Evolutionary conservation across 352 stramenopile genomes (phyloP).

Genomic region (Globisporangium nodosum): DNA sequence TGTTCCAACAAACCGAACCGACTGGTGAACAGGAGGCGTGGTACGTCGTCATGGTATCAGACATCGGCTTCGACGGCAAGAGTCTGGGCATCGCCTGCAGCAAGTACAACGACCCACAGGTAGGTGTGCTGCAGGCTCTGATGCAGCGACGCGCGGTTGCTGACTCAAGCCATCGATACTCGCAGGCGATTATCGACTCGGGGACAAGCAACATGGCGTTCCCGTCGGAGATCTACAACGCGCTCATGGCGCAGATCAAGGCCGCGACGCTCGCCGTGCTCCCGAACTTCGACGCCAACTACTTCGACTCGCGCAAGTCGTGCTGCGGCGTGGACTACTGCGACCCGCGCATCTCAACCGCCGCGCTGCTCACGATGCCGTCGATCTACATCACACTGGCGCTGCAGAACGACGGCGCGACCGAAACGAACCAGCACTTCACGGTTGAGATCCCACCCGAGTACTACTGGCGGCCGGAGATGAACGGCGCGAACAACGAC

Average conservation of each 20-base stretch:
- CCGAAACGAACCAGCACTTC: slow-evolving; percentile 50
- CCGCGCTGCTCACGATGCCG: slow-evolving; percentile 53
- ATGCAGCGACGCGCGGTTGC: too few relatives aligned
- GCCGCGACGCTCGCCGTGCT: slow-evolving; percentile 46
- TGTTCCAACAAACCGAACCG: too few relatives aligned
- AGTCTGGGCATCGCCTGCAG: slow-evolving; percentile 58
- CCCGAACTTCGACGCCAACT: slow-evolving; percentile 57
- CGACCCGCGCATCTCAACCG: slow-evolving; percentile 43
- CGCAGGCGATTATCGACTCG: slow-evolving; percentile 73
- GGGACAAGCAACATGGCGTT: slow-evolving; percentile 82
- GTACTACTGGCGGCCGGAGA: slow-evolving; percentile 81
- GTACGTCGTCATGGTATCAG: slow-evolving; percentile 75
- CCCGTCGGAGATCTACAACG: slow-evolving; percentile 67
- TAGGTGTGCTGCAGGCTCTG: slow-evolving; percentile 3
- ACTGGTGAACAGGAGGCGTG: slow-evolving; percentile 51
- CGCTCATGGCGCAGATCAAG: slow-evolving; percentile 64
- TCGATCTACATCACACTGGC: slow-evolving; percentile 78
- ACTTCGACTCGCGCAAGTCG: slow-evolving; percentile 63
- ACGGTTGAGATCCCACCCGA: slow-evolving; percentile 76
- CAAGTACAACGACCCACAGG: slow-evolving; percentile 64
- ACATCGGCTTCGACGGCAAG: slow-evolving; percentile 57
- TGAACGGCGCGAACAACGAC: slow-evolving; percentile 54
- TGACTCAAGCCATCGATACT: neutral
- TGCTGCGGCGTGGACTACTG: slow-evolving; percentile 73
- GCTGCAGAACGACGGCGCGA: slow-evolving; percentile 44